Percentiles rank a stretch among this genome's conserved stretches.
phyloP scores from a whole-genome alignment of 257 asterid genomes.

The Penstemon barbatus region DNA sequence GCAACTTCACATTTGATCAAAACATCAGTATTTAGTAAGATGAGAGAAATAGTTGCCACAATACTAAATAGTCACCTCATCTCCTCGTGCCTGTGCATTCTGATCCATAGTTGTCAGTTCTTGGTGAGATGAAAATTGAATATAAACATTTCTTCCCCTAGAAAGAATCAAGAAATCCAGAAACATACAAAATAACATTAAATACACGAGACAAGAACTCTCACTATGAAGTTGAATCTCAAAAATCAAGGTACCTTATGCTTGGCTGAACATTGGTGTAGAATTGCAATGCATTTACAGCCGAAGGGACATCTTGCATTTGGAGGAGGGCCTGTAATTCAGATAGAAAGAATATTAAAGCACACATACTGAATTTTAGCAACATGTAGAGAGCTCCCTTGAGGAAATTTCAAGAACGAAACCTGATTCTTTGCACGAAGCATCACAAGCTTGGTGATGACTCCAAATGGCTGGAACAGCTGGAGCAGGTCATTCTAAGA shows the following conservation, averaged over 20 bases:
- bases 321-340: slow-evolving; percentile 85
- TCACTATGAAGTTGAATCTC: slow-evolving; percentile 23
- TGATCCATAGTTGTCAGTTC: slow-evolving; percentile 95
- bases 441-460: slow-evolving; percentile 88
- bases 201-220: slow-evolving; percentile 3
- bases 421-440: slow-evolving; percentile 99
- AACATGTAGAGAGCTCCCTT: slow-evolving; percentile 22
- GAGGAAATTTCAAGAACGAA: slow-evolving; percentile 21
- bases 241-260: slow-evolving; percentile 55
- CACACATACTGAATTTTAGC: slow-evolving; percentile 15
- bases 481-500: slow-evolving; percentile 91
- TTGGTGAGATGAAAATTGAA: slow-evolving; percentile 97
- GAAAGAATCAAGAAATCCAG: slow-evolving; percentile 22
- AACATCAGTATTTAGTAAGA: slow-evolving; percentile 13
- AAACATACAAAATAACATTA: slow-evolving; percentile 13
- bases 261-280: slow-evolving; percentile 86
- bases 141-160: slow-evolving; percentile 95
- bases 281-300: slow-evolving; percentile 84
- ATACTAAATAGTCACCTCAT: slow-evolving; percentile 68
- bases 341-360: slow-evolving; percentile 18
- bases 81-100: slow-evolving; percentile 84
- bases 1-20: neutral
- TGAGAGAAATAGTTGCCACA: slow-evolving; percentile 4
- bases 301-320: slow-evolving; percentile 94
- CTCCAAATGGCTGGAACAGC: slow-evolving; percentile 98